Evolutionary conservation across 2,329 filamentous ascomycete species (phyloP), one percentile per base, ranked within the genome.

Genomic region (Scedosporium minutisporum): DNA sequence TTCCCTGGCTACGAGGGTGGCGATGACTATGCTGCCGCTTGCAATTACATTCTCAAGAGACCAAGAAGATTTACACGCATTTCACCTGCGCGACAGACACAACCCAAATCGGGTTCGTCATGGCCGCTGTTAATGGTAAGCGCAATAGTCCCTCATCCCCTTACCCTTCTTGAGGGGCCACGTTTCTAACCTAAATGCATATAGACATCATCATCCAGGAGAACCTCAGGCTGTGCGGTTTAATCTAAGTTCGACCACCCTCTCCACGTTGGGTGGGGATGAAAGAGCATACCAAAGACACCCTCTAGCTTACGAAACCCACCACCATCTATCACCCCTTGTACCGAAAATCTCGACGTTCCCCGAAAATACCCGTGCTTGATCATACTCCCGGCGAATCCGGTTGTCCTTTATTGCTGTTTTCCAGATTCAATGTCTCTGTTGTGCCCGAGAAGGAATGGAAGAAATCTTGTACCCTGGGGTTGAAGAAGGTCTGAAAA

Each of bases 31-130:
- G 88, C 89, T 48, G 89, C 91, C 60, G 95, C 95, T 44, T 99
- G 95, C 80, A 93, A 99, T 77, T 99, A 99, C 80, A 97, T 99
- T 71, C 85, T 99, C 66, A 97, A 97, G 95, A 97, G 81, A 96
- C 92, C 62, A 99, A 99, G 83, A 95, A 99, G 77, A 97, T 99
- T 76, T 99, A 99, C 83, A 99, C 95, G 64, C 95, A 97, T 78
- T 99, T 99, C 79, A 99, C 95, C 60, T 97, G 95, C 75, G 95
- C 95, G 65, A 99, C 95, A 58, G 95, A 99, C 74, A 99, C 95
- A 38, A 97, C 95, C 71, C 95, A 99, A 77, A 99, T 99, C 71
- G 88, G 95, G 73, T 97, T 99, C 82, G 95, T 99, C 78, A 99
- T 99, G 95, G 93, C 93, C 65, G 95, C 95, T 69, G 95, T 99